Conservation (phyloP, 2,329 filamentous ascomycete species). For the Pseudohalonectria lignicola region DNA sequence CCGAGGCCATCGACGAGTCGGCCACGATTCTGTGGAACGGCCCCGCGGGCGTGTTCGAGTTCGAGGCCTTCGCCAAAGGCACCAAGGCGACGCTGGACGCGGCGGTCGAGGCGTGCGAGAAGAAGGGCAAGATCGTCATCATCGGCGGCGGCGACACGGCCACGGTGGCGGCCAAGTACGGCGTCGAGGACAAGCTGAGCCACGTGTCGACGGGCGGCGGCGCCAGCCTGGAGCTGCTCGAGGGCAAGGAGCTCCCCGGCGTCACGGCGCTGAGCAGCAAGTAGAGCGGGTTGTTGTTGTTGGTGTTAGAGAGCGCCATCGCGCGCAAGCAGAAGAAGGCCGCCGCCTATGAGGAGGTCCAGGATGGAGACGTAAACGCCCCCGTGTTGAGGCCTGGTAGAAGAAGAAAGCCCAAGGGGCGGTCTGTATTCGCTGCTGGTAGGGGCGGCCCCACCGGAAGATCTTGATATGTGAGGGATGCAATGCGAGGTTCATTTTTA, state of each 20-base stretch:
- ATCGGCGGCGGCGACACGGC: conserved; percentile 97
- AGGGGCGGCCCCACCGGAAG: too few species aligned
- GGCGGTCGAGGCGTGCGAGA: conserved; percentile 61
- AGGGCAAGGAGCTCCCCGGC: conserved; percentile 96
- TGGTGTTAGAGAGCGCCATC: too few species aligned
- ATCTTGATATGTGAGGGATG: too few species aligned
- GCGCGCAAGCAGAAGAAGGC: too few species aligned
- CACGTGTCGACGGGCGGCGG: conserved; percentile 97
- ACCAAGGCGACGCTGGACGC: conserved; percentile 90
- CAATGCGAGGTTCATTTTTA: too few species aligned
- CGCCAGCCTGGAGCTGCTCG: conserved; percentile 88
- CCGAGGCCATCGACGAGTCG: conserved; percentile 73
- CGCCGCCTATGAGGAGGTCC: too few species aligned
- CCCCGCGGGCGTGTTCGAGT: conserved; percentile 93
- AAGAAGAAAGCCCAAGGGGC: too few species aligned
- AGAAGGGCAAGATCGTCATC: conserved; percentile 89
- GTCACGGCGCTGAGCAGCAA: conserved; percentile 80
- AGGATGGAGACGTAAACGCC: too few species aligned
- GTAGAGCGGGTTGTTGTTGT: conserved; percentile 29
- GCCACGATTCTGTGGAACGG: conserved; percentile 99
- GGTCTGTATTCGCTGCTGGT: too few species aligned
- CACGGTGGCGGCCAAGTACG: conserved; percentile 95
- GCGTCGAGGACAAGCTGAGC: conserved; percentile 91
- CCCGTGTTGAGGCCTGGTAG: too few species aligned
- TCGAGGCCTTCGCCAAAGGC: conserved; percentile 84